These are phyloP conservation scores for Kodamaea restingae DNA, from an alignment of 805 yeast genomes.

Conservation along the genomic window DNA sequence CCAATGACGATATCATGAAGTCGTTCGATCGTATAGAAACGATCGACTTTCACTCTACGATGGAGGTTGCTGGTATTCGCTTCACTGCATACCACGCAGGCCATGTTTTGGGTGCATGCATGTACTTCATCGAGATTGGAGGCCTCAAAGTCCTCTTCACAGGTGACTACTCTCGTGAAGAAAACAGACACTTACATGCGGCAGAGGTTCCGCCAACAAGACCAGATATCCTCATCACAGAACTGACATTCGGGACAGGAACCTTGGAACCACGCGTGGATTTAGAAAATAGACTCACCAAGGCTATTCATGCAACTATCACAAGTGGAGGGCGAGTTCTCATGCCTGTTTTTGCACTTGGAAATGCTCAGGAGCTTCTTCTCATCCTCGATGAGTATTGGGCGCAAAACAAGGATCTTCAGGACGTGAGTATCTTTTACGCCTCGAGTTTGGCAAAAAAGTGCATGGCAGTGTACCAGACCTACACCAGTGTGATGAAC, in stretches of 20 bases:
- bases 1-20: slow-evolving; percentile 84
- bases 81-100: slow-evolving; percentile 99
- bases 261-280: slow-evolving; percentile 89
- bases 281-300: slow-evolving; percentile 77
- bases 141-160: slow-evolving; percentile 87
- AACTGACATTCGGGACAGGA: slow-evolving; percentile 96
- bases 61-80: slow-evolving; percentile 89
- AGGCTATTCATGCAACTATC: slow-evolving; percentile 77
- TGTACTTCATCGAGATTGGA: slow-evolving; percentile 93
- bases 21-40: slow-evolving; percentile 91
- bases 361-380: slow-evolving; percentile 92
- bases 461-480: slow-evolving; percentile 96
- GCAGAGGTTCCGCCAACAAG: slow-evolving; percentile 89
- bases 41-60: slow-evolving; percentile 90
- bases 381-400: slow-evolving; percentile 93
- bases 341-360: slow-evolving; percentile 93
- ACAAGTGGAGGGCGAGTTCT: slow-evolving; percentile 87
- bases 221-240: slow-evolving; percentile 89
- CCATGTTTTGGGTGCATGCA: slow-evolving; percentile 98
- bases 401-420: slow-evolving; percentile 78
- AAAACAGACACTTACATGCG: slow-evolving; percentile 88
- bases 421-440: slow-evolving; percentile 77
- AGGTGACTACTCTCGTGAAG: slow-evolving; percentile 95
- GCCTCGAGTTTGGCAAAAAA: slow-evolving; percentile 92
- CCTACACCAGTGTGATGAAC: slow-evolving; percentile 96